phyloP scores from a whole-genome alignment of 2,329 filamentous ascomycete genomes.

The Septoria linicola region DNA sequence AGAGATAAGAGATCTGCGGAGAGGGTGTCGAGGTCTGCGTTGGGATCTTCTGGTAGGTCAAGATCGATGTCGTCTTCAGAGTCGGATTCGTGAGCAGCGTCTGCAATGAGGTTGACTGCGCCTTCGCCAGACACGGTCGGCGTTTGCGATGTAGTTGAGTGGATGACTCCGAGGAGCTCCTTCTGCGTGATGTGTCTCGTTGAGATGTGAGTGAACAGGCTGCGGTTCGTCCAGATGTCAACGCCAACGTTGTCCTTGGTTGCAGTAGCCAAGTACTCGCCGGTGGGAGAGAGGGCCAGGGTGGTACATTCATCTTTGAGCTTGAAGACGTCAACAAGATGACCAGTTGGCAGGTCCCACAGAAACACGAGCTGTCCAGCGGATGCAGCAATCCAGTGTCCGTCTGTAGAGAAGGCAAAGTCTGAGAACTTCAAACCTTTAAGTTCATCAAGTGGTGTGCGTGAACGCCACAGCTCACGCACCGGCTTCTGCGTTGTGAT shows the following conservation, averaged over 20 bases:
- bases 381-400: conserved; percentile 87
- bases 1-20: conserved; percentile 81
- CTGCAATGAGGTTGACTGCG: conserved; percentile 63
- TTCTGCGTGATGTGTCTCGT: conserved; percentile 80
- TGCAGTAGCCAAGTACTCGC: conserved; percentile 90
- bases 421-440: conserved; percentile 36
- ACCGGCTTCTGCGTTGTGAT: conserved; percentile 87
- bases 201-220: conserved; percentile 83
- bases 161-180: conserved; percentile 62
- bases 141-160: conserved; percentile 24
- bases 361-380: conserved; percentile 78
- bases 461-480: conserved; percentile 84
- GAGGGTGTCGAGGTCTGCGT: conserved; percentile 50
- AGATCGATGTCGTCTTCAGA: conserved; percentile 63
- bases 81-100: conserved; percentile 51
- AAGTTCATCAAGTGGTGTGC: conserved; percentile 29
- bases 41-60: conserved; percentile 55
- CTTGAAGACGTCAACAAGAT: conserved; percentile 88
- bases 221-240: conserved; percentile 94
- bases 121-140: conserved; percentile 83
- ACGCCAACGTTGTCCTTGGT: conserved; percentile 80
- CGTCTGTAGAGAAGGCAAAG: conserved; percentile 77
- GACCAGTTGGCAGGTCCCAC: conserved; percentile 94
- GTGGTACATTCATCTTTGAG: conserved; percentile 77
- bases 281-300: conserved; percentile 82